Percentiles rank a stretch among this genome's conserved stretches.
phyloP scores from a whole-genome alignment of 371 early-diverging fungal genomes.

The Rhizomucor miehei region DNA sequence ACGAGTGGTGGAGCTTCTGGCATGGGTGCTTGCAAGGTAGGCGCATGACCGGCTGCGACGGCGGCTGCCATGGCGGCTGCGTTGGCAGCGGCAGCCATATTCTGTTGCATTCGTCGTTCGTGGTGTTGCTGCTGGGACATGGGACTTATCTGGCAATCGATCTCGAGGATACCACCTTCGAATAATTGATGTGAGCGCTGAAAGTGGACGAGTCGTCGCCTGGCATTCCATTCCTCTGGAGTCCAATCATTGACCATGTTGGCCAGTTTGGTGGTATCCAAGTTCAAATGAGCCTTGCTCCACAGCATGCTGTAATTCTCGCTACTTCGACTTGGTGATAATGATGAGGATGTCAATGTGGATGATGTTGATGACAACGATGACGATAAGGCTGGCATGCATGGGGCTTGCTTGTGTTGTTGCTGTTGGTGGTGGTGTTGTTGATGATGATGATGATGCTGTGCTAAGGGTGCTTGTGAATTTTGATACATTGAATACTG shows the following conservation, averaged over 20 bases:
- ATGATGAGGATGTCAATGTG: slow-evolving; percentile 1
- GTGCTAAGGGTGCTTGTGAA: slow-evolving; percentile 3
- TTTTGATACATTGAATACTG: slow-evolving; percentile 1
- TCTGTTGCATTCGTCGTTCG: slow-evolving; percentile 14
- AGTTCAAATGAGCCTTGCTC: slow-evolving; percentile 62
- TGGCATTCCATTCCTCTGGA: slow-evolving; percentile 58
- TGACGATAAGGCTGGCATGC: slow-evolving; percentile 1
- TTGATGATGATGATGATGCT: slow-evolving; percentile 3
- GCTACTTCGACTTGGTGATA: slow-evolving; percentile 2
- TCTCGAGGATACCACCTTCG: slow-evolving; percentile 8
- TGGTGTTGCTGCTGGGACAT: slow-evolving; percentile 37
- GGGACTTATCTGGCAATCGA: slow-evolving; percentile 46
- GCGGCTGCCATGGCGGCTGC: slow-evolving; percentile 16
- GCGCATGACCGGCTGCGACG: slow-evolving; percentile 7
- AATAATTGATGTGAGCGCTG: slow-evolving; percentile 27
- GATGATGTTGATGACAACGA: slow-evolving; percentile 1
- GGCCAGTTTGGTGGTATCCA: slow-evolving; percentile 58
- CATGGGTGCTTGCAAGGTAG: not conserved
- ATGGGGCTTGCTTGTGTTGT: slow-evolving; percentile 5
- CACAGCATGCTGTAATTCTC: too few relatives aligned
- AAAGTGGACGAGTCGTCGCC: slow-evolving; percentile 77
- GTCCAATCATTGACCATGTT: slow-evolving; percentile 62
- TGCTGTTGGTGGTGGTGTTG: slow-evolving; percentile 8
- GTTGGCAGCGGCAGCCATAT: slow-evolving; percentile 16
- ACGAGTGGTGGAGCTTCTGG: slow-evolving; percentile 19